Evolutionary conservation across 2,329 filamentous ascomycete genomes (phyloP).

Genomic region (Claviceps humidiphila): DNA sequence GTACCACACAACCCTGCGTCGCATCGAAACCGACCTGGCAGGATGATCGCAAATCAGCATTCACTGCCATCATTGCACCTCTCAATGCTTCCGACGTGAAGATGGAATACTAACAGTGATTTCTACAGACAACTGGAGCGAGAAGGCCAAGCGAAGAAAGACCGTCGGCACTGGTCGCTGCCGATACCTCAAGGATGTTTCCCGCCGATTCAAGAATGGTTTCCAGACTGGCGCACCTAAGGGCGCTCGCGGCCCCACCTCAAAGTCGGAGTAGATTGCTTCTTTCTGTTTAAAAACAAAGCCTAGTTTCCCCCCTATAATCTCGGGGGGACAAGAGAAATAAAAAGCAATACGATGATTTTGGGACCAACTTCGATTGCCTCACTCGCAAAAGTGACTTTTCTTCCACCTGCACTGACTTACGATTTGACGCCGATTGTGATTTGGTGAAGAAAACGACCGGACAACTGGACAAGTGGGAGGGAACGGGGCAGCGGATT

Average conservation of each 20-base stretch:
- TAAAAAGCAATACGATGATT: background rate
- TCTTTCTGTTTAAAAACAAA: background rate
- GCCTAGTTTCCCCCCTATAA: slow-evolving; percentile 5
- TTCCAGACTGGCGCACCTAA: slow-evolving; percentile 88
- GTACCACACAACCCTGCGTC: background rate
- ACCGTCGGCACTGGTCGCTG: slow-evolving; percentile 94
- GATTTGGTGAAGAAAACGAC: background rate
- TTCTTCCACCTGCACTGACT: slow-evolving; percentile 2
- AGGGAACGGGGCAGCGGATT: too few species aligned
- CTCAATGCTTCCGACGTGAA: background rate
- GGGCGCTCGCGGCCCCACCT: slow-evolving; percentile 43
- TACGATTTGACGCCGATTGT: slow-evolving; percentile 3
- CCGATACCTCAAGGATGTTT: slow-evolving; percentile 84
- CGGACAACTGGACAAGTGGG: background rate
- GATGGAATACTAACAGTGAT: background rate
- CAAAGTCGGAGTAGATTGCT: slow-evolving; percentile 11
- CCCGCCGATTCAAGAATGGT: slow-evolving; percentile 90
- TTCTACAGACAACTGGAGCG: slow-evolving; percentile 86
- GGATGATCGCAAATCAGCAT: too few species aligned
- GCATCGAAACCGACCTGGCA: background rate
- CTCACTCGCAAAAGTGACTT: too few species aligned
- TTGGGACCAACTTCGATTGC: background rate
- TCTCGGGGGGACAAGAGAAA: background rate
- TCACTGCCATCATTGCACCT: background rate
- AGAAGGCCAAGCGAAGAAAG: slow-evolving; percentile 99